Evolutionary conservation across 805 yeast species (phyloP).

Genomic region (Wickerhamiella allomyrinae): DNA sequence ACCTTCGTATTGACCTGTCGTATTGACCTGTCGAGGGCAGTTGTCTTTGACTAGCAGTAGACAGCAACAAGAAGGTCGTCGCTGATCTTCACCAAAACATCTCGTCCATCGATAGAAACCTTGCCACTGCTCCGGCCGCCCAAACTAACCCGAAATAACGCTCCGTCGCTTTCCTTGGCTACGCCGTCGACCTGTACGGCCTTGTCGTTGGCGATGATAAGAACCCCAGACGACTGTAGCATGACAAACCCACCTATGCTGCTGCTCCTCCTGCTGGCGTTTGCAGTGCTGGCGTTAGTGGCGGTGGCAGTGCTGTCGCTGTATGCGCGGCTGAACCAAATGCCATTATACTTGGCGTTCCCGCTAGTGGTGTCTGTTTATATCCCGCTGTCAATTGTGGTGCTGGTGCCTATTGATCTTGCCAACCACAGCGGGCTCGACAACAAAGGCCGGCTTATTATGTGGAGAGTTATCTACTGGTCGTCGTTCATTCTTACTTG

Average conservation of each 20-base stretch:
- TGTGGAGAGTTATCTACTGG: slow-evolving; percentile 76
- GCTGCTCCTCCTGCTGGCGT: slow-evolving; percentile 13
- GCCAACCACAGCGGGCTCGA: slow-evolving; percentile 36
- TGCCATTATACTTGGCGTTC: slow-evolving; percentile 13
- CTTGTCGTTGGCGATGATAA: slow-evolving; percentile 4
- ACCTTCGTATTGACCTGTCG: too few species aligned
- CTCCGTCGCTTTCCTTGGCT: slow-evolving; percentile 10
- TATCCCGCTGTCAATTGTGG: slow-evolving; percentile 61
- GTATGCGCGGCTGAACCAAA: slow-evolving; percentile 11
- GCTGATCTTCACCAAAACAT: slow-evolving; percentile 4
- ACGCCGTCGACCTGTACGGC: slow-evolving; percentile 6
- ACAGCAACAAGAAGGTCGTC: slow-evolving; percentile 2
- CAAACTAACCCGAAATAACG: slow-evolving; percentile 5
- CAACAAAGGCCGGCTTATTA: slow-evolving; percentile 32
- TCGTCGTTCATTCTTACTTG: slow-evolving; percentile 65
- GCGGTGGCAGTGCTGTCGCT: slow-evolving; percentile 13
- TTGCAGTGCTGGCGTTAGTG: slow-evolving; percentile 12
- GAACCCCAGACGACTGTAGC: background rate
- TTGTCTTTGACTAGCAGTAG: too few species aligned
- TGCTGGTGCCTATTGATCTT: slow-evolving; percentile 61
- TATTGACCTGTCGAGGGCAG: too few species aligned
- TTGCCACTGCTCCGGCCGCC: slow-evolving; percentile 5
- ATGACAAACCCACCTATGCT: slow-evolving; percentile 2
- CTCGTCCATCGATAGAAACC: slow-evolving; percentile 4
- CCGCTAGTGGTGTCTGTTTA: slow-evolving; percentile 33